Base-by-base conservation (phyloP, 306 rosid genomes). In the Nissolia schottii region DNA sequence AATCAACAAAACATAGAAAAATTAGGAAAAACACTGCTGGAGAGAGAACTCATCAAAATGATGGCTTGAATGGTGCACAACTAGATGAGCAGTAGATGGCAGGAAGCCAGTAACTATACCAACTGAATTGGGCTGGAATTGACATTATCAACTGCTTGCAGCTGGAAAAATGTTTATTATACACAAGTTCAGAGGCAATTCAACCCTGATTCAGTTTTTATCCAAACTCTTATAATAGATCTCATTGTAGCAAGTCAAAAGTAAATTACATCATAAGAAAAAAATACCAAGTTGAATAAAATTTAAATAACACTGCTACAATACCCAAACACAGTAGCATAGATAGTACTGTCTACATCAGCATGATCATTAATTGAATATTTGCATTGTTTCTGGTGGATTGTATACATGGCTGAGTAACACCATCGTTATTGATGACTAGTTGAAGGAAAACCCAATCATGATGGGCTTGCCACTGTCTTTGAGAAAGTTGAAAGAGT, bases 401-500 rank as follows among this genome's bases (percentile, higher is more conserved):
- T 58, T 72, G 23, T 64, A 38, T 68, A 45, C 35, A 2, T 69
- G 45, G 18, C 71, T 37, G 27, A 37, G 15, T 61, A 61, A 59
- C 68, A 76, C 66, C 60, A 6, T 15, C 70, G 34, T 74, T 77
- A 45, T 78, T 50, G 32, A 61, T 82, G 54, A 70, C 65, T 66
- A 91, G 92, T 77, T 76, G 84, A 80, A 81, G 84, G 78, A 61
- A 80, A 79, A 75, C 23, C 67, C 13, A 58, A 53, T 61, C 77
- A 70, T 16, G 69, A 68, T 77, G 90, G 90, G 34, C 83, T 91
- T 83, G 82, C 84, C 77, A 65, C 86, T 70, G 59, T 88, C 64
- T 94, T 83, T 83, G 89, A 85, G 83, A 81, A 88, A 71, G 82
- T 89, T 71, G 89, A 75, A 50, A 83, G 85, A 79, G 75, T 80